Conservation (phyloP, 2,329 filamentous ascomycete species). For the Nothophoma quercina region DNA sequence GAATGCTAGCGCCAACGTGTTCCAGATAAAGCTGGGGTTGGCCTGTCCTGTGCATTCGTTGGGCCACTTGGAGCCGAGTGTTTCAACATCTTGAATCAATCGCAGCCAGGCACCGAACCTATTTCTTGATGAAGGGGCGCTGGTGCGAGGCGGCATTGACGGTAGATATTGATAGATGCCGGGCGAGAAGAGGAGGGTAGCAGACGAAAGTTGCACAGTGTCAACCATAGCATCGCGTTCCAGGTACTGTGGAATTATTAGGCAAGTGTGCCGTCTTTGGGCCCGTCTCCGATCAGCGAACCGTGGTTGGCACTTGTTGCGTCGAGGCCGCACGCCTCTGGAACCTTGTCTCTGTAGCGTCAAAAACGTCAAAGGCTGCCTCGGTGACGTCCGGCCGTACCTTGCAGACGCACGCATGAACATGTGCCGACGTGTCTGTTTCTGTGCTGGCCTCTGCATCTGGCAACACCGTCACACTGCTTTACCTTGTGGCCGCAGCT, state of each 20-base stretch:
- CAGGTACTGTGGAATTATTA: not conserved
- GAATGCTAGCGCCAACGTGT: slow-evolving; percentile 32
- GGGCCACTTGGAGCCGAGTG: slow-evolving; percentile 26
- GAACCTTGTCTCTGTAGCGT: slow-evolving; percentile 15
- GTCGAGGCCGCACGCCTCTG: slow-evolving; percentile 3
- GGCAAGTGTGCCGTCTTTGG: slow-evolving; percentile 4
- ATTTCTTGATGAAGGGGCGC: slow-evolving; percentile 20
- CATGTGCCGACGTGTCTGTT: slow-evolving; percentile 1
- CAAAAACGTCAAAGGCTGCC: slow-evolving; percentile 8
- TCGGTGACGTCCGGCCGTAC: slow-evolving; percentile 20
- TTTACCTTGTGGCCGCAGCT: not conserved
- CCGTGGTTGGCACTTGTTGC: slow-evolving; percentile 12
- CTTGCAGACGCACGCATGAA: slow-evolving; percentile 17
- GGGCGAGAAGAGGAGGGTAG: slow-evolving; percentile 9
- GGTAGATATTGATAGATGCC: slow-evolving; percentile 2
- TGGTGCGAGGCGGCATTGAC: slow-evolving; percentile 27
- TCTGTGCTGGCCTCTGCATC: not conserved
- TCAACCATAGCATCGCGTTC: not conserved
- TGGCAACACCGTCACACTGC: not conserved
- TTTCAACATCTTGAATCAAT: slow-evolving; percentile 30
- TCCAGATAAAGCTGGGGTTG: slow-evolving; percentile 34
- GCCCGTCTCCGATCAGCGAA: slow-evolving; percentile 12
- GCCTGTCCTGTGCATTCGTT: slow-evolving; percentile 22
- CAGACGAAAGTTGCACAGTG: slow-evolving; percentile 6
- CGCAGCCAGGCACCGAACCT: slow-evolving; percentile 16